Percentiles rank a stretch among this genome's conserved stretches.
These are phyloP conservation scores for Hanseniaspora lindneri DNA, from an alignment of 805 yeast species.

Conservation along the genomic window DNA sequence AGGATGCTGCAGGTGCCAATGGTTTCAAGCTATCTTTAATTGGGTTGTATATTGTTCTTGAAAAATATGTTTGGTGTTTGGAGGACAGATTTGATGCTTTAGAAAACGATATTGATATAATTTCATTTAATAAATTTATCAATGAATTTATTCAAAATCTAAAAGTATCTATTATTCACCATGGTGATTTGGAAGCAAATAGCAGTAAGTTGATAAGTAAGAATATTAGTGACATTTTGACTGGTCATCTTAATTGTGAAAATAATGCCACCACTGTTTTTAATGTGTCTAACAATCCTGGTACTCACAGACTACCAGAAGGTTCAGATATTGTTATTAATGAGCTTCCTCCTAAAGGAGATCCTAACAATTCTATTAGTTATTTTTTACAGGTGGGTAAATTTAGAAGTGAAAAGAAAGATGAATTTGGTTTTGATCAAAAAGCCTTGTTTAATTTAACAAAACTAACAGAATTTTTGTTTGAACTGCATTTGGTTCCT, in stretches of 20 bases:
- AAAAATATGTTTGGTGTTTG: constrained; percentile 43
- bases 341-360: constrained; percentile 32
- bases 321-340: constrained; percentile 23
- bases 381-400: constrained; percentile 48
- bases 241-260: constrained; percentile 14
- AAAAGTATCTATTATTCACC: constrained; percentile 36
- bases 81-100: constrained; percentile 46
- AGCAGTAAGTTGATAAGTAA: constrained; percentile 22
- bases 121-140: constrained; percentile 28
- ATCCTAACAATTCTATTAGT: constrained; percentile 42
- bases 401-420: constrained; percentile 22
- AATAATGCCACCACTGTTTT: background rate
- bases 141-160: constrained; percentile 23
- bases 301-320: constrained; percentile 31
- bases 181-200: constrained; percentile 34
- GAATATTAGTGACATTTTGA: constrained; percentile 23
- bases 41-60: constrained; percentile 42
- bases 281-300: constrained; percentile 21
- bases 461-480: constrained; percentile 35
- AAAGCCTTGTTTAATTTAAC: constrained; percentile 35
- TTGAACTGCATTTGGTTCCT: constrained; percentile 35
- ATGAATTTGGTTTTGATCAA: background rate
- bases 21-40: constrained; percentile 40
- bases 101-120: constrained; percentile 35
- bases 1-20: constrained; percentile 32